These are phyloP conservation scores for Cyclotella kingstonii DNA, from an alignment of 108 stramenopile genomes.

Conservation along the genomic window DNA sequence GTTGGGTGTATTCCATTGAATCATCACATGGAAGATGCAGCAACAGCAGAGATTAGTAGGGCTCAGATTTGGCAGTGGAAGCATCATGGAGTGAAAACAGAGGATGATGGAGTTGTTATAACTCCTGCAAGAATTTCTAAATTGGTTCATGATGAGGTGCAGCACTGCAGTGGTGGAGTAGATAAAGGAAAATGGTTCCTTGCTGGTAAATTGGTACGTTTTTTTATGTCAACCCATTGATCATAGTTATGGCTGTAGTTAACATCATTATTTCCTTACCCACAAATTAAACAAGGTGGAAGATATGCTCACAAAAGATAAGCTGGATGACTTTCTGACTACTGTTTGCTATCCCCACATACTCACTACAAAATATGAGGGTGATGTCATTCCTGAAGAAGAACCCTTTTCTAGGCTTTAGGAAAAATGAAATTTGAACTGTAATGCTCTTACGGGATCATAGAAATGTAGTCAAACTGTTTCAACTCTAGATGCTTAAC, in stretches of 20 bases:
- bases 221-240: neutral
- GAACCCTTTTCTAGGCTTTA: slow-evolving; percentile 35
- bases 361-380: slow-evolving; percentile 63
- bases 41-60: slow-evolving; percentile 94
- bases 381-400: slow-evolving; percentile 52
- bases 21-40: slow-evolving; percentile 94
- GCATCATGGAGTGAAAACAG: slow-evolving; percentile 62
- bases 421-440: too few relatives aligned
- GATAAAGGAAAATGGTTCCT: slow-evolving; percentile 71
- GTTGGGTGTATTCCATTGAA: slow-evolving; percentile 92
- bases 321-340: slow-evolving; percentile 84
- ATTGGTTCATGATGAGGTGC: slow-evolving; percentile 67
- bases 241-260: neutral
- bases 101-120: slow-evolving; percentile 70
- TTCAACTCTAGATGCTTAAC: too few relatives aligned
- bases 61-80: slow-evolving; percentile 92
- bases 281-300: slow-evolving; percentile 36
- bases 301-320: slow-evolving; percentile 76
- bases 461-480: too few relatives aligned
- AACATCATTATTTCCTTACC: neutral
- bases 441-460: too few relatives aligned
- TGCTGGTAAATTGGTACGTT: slow-evolving; percentile 74
- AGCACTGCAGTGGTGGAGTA: slow-evolving; percentile 36
- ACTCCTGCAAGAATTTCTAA: slow-evolving; percentile 58
- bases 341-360: slow-evolving; percentile 86